Evolutionary conservation across 441 rosid species (phyloP), one percentile per base, ranked within the genome.

Genomic region (Adansonia madagascariensis): DNA sequence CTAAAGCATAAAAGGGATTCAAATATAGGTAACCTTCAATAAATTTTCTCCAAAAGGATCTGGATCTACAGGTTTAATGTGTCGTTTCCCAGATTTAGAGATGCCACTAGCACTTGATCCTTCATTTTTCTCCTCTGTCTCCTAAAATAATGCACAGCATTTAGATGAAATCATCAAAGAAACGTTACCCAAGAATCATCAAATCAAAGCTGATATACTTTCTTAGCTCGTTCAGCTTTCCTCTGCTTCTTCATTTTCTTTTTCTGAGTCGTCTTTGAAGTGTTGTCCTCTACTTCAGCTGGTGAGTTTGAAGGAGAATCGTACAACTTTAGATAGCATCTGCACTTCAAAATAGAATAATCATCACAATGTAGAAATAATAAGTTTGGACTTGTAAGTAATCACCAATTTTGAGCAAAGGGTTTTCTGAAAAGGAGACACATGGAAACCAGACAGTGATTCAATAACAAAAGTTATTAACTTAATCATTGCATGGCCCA

Each of bases 211-310:
- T 52, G 64, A 73, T 86, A 66, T 83, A 93, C 98, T 85, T 93
- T 97, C 91, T 93, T 97, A 75, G 98, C 99, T 77, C 98, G 91
- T 88, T 95, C 98, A 46, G 98, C 98, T 86, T 92, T 97, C 68
- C 90, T 90, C 84, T 90, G 98, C 84, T 92, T 97, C 84, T 89
- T 90, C 84, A 92, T 78, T 85, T 97, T 97, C 94, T 90, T 97
- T 83, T 92, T 97, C 83, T 95, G 96, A 73, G 99, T 94, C 76
- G 86, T 91, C 88, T 97, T 93, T 39, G 96, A 87, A 85, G 87
- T 86, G 81, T 83, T 91, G 65, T 91, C 89, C 77, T 92, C 98
- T 82, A 89, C 98, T 84, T 89, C 92, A 70, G 91, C 74, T 12
- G 87, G 82, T 63, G 95, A 89, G 88, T 88, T 97, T 3, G 85